Conservation (phyloP, 352 stramenopile species). For the Globisporangium recalcitrans region DNA sequence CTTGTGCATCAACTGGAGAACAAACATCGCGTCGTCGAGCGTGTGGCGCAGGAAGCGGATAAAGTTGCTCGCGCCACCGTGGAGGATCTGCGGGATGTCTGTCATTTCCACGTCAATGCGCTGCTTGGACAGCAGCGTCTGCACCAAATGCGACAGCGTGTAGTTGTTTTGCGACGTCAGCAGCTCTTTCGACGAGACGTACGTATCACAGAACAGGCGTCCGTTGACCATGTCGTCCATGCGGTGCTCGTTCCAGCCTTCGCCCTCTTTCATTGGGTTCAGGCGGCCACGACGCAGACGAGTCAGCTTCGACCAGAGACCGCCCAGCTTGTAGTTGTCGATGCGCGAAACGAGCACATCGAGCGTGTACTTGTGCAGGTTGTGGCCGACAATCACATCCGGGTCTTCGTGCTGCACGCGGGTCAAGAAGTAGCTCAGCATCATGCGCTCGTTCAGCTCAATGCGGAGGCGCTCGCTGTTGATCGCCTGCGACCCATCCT, state of each 20-base stretch:
- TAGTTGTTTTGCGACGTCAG: slow-evolving; percentile 97
- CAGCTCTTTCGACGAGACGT: slow-evolving; percentile 96
- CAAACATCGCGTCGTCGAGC: slow-evolving; percentile 94
- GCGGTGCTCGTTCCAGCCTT: slow-evolving; percentile 86
- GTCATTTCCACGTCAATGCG: slow-evolving; percentile 93
- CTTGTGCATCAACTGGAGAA: slow-evolving; percentile 96
- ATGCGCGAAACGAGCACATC: slow-evolving; percentile 96
- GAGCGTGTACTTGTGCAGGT: slow-evolving; percentile 97
- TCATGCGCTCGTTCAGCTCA: slow-evolving; percentile 79
- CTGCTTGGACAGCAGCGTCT: slow-evolving; percentile 86
- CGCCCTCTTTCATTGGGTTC: slow-evolving; percentile 72
- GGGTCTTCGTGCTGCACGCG: slow-evolving; percentile 96
- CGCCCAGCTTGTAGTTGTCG: slow-evolving; percentile 88
- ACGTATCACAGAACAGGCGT: slow-evolving; percentile 97
- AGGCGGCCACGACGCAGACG: slow-evolving; percentile 71
- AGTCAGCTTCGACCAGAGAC: slow-evolving; percentile 80
- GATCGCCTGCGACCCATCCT: slow-evolving; percentile 29
- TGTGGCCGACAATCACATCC: slow-evolving; percentile 98
- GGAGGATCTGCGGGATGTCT: slow-evolving; percentile 93
- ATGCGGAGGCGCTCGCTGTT: slow-evolving; percentile 56
- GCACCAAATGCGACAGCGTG: slow-evolving; percentile 92
- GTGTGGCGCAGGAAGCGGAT: slow-evolving; percentile 93
- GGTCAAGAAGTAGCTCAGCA: slow-evolving; percentile 85
- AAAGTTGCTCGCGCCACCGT: slow-evolving; percentile 86
- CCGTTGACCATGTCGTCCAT: slow-evolving; percentile 91